These are phyloP conservation scores for Pittosporum tobira DNA, from an alignment of 129 eudicot species.

Conservation along the genomic window DNA sequence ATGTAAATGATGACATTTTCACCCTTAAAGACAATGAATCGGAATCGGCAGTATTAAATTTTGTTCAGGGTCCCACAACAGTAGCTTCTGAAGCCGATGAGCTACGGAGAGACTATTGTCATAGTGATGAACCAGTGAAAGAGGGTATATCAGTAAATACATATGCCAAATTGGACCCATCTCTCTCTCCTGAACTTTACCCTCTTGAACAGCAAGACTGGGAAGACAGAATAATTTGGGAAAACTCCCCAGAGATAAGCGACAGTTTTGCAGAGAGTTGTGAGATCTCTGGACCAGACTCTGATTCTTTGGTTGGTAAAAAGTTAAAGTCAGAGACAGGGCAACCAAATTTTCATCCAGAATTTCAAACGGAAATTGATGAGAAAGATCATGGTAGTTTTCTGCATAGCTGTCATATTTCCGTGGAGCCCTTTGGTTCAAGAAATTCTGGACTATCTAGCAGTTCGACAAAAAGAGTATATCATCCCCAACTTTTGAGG, in stretches of 20 bases:
- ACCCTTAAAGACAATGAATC: slow-evolving; percentile 23
- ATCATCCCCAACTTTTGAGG: slow-evolving; percentile 82
- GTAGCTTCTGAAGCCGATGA: slow-evolving; percentile 24
- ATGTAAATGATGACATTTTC: slow-evolving; percentile 28
- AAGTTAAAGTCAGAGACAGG: slow-evolving; percentile 15
- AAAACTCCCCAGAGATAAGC: slow-evolving; percentile 47
- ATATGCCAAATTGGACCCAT: slow-evolving; percentile 19
- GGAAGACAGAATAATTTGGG: slow-evolving; percentile 81
- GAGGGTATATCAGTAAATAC: slow-evolving; percentile 17
- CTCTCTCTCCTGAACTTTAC: slow-evolving; percentile 30
- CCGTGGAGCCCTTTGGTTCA: slow-evolving; percentile 61
- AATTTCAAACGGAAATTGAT: slow-evolving; percentile 17
- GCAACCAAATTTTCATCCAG: slow-evolving; percentile 10
- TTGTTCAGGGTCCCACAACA: slow-evolving; percentile 20
- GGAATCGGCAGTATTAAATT: slow-evolving; percentile 26
- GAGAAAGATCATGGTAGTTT: slow-evolving; percentile 32
- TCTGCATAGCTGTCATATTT: slow-evolving; percentile 25
- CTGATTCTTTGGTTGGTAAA: slow-evolving; percentile 22
- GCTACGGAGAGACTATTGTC: slow-evolving; percentile 36
- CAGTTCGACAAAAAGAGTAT: slow-evolving; percentile 28
- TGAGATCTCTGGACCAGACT: slow-evolving; percentile 70
- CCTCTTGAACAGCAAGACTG: slow-evolving; percentile 91
- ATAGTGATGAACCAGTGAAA: slow-evolving; percentile 47
- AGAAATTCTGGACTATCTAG: slow-evolving; percentile 22
- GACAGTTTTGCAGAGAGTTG: slow-evolving; percentile 51